Percentiles rank a stretch among this genome's conserved stretches.
Conservation (phyloP, 148 eudicot genomes). For the Fagopyrum esculentum region DNA sequence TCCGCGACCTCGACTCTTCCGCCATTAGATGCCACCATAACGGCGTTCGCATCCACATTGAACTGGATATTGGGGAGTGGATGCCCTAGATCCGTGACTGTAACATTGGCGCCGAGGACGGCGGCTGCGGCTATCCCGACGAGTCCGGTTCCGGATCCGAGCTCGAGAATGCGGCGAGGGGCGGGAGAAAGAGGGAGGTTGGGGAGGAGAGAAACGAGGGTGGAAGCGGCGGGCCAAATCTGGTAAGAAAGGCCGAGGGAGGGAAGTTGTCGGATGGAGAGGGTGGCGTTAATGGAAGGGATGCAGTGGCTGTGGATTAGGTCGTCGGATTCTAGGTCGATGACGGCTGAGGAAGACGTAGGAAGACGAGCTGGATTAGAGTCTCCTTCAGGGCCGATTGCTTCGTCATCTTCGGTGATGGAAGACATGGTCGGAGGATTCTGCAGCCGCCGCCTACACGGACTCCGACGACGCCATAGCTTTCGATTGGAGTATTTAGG, state of each 20-base stretch:
- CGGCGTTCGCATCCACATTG: constrained; percentile 42
- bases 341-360: constrained; percentile 10
- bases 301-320: constrained; percentile 26
- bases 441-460: not conserved
- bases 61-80: constrained; percentile 50
- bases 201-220: constrained; percentile 53
- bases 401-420: constrained; percentile 16
- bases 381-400: constrained; percentile 16
- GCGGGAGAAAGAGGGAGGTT: constrained; percentile 18
- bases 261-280: constrained; percentile 52
- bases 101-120: constrained; percentile 56
- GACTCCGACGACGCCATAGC: not conserved
- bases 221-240: constrained; percentile 77
- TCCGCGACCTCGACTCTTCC: constrained; percentile 49
- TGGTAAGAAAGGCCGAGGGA: constrained; percentile 75
- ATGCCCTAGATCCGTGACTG: constrained; percentile 67
- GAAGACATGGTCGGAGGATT: not conserved
- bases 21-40: constrained; percentile 20
- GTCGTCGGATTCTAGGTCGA: not conserved
- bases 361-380: constrained; percentile 8
- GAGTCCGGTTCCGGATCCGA: constrained; percentile 79
- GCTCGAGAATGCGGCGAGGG: constrained; percentile 41
- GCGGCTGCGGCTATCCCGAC: constrained; percentile 78
- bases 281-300: constrained; percentile 34
- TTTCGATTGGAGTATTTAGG: not conserved